Evolutionary conservation across 441 rosid species (phyloP), one percentile per base, ranked within the genome.

Genomic region (Croton setiger): DNA sequence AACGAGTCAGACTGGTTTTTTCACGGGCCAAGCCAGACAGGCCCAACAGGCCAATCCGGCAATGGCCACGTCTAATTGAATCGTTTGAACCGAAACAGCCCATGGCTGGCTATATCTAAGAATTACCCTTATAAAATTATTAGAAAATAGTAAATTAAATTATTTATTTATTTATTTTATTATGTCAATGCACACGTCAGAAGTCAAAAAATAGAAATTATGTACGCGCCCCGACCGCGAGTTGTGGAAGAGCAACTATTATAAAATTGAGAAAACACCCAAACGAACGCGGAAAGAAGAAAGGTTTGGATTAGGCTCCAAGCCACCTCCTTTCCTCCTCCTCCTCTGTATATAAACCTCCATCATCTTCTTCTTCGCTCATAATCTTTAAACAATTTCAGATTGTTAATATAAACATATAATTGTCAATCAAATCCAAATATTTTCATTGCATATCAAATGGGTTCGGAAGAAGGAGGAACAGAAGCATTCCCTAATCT

Each of bases 401-500:
- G 31, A 27, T 27, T 27, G 31, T 27, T 27, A 27, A 27, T 27
- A 27, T 27, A 27, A 27, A 27, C 31, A 27, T 27, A 27, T 0
- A n/a, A 4, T 39, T 39, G 10, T 39, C 43, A 39, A 39, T 39
- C 43, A 39, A 39, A 39, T 39, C 43, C 43, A 39, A 39, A 39
- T 9, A 4, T 39, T 14, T 27, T 27, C 31, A 27, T 27, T 27
- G 31, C 31, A 47, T 71, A 52, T 3, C 31, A 41, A 9, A 80
- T 72, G 83, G 83, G 78, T 18, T n/a, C 63, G 15, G 36, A 1
- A 23, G 36, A 1, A 73, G 89, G 91, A 81, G 98, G 97, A 44
- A 93, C 97, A 7, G 96, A 92, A 41, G 96, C 88, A 64, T 93
- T 91, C 73, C 96, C 97, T 60, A 88, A 88, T 83, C 87, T 93